Evolutionary conservation across 1,284 basidiomycete genomes (phyloP).

Genomic region (Wallemia ichthyophaga): DNA sequence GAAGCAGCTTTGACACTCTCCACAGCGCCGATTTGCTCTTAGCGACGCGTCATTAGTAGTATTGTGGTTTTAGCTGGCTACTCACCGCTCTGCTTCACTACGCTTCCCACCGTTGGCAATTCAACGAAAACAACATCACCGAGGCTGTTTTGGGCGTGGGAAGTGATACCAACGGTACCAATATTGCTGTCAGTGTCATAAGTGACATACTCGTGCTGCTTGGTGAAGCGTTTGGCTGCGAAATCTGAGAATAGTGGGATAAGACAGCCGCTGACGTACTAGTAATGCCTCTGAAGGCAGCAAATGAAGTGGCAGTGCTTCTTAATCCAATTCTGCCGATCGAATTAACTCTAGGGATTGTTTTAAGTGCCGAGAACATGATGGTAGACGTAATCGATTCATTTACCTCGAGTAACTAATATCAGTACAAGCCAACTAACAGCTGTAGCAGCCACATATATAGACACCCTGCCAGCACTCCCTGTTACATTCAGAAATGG

Average conservation of each 20-base stretch:
- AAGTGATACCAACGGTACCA: constrained; percentile 64
- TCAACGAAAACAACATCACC: constrained; percentile 98
- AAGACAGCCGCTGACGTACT: neutral
- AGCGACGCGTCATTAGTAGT: neutral
- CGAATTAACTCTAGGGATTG: neutral
- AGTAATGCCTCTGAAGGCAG: neutral
- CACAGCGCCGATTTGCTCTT: constrained; percentile 77
- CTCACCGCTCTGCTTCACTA: constrained; percentile 45
- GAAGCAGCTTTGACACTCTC: constrained; percentile 96
- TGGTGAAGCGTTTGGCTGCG: constrained; percentile 50
- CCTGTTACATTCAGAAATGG: neutral
- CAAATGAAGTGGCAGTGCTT: neutral
- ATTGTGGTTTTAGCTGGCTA: neutral
- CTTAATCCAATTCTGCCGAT: neutral
- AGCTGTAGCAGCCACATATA: neutral
- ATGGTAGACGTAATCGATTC: neutral
- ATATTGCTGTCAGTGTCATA: constrained; percentile 51
- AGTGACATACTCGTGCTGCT: constrained; percentile 65
- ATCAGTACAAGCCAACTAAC: neutral
- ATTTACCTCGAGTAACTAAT: neutral
- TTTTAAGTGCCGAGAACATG: neutral
- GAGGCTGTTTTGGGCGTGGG: constrained; percentile 71
- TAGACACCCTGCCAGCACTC: neutral
- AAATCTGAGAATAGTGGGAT: neutral
- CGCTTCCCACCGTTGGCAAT: constrained; percentile 37